Evolutionary conservation across 495 filamentous ascomycete genomes (phyloP), one percentile per base, ranked within the genome.

Genomic region (Xylaria intraflava): DNA sequence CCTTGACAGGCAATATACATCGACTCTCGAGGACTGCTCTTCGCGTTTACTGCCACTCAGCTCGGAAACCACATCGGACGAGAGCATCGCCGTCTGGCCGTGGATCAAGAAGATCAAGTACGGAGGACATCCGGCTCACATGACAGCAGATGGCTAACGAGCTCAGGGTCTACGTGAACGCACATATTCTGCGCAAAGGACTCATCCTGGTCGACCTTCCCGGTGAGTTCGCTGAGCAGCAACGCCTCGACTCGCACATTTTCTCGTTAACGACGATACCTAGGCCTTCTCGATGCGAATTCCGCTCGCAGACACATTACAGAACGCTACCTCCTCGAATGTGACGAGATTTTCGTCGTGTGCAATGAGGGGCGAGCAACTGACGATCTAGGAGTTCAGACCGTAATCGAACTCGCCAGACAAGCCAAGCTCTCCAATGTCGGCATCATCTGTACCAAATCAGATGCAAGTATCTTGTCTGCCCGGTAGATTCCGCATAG

Each of bases 191-290:
- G 17, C 67, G 62, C 51, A 69, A 63, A 39, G 70, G 70, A 2
- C 64, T 73, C 14, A 59, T 73, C 24, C 59, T 73, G 11, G 67
- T 69, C 0, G 70, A 73, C 39, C 67, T 73, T 19, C 69, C 70
- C 12, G 63, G 63, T 66, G 55, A 20, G 23, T 46, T 12, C n/a
- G 12, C 26, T 39, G 35, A 38, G 17, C 16, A n/a, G n/a, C 17
- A 19, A 16, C 24, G 35, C 24, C 17, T 27, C 26, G n/a, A 6
- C 3, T 27, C 6, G n/a, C 14, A 24, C 14, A 12, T 5, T 39
- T 14, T 35, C 43, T 36, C 11, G 35, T 35, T 48, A 20, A 41
- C 17, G 3, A n/a, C 26, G 23, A 2, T 20, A 19, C 26, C 30
- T 27, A 66, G 71, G 71, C 40, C 55, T 68, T n/a, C 59, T 56